Percentiles rank a stretch among this genome's conserved stretches.
phyloP scores from a whole-genome alignment of 1,284 basidiomycete species.

The Melampsora americana region DNA sequence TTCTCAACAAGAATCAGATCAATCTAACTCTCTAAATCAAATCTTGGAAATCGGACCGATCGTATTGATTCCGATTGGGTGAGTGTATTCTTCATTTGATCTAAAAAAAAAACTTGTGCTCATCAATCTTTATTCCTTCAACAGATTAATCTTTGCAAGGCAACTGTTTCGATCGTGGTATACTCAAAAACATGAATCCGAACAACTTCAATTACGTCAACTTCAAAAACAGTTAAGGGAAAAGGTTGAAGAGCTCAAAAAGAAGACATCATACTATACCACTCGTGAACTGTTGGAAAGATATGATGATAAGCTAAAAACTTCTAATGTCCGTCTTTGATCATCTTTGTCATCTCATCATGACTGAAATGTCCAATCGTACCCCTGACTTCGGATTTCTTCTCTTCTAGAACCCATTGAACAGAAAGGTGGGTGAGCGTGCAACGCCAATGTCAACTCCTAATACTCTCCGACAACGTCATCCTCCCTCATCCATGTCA shows the following conservation, averaged over 20 bases:
- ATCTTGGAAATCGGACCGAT: slow-evolving; percentile 12
- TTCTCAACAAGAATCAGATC: neutral
- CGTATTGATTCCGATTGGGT: slow-evolving; percentile 71
- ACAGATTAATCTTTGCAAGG: slow-evolving; percentile 75
- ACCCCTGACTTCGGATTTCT: neutral
- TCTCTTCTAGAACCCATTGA: neutral
- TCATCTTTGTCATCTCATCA: neutral
- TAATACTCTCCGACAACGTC: neutral
- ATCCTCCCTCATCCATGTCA: slow-evolving; percentile 1
- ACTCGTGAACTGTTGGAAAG: slow-evolving; percentile 84
- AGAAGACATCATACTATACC: slow-evolving; percentile 90
- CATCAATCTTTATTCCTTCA: neutral
- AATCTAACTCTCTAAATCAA: slow-evolving; percentile 4
- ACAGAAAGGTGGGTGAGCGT: neutral
- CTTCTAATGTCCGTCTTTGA: neutral
- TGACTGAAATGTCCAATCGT: no score
- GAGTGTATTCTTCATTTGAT: slow-evolving; percentile 54
- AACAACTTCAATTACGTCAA: slow-evolving; percentile 55
- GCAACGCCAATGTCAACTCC: slow-evolving; percentile 16
- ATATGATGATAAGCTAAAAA: slow-evolving; percentile 67
- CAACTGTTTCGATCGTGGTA: slow-evolving; percentile 85
- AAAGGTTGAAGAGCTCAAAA: slow-evolving; percentile 91
- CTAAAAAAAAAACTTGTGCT: neutral
- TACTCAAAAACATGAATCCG: slow-evolving; percentile 72
- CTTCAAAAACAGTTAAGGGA: slow-evolving; percentile 61